These are phyloP conservation scores for Magnaporthiopsis poae DNA, from an alignment of 2,329 filamentous ascomycete genomes.

Conservation along the genomic window DNA sequence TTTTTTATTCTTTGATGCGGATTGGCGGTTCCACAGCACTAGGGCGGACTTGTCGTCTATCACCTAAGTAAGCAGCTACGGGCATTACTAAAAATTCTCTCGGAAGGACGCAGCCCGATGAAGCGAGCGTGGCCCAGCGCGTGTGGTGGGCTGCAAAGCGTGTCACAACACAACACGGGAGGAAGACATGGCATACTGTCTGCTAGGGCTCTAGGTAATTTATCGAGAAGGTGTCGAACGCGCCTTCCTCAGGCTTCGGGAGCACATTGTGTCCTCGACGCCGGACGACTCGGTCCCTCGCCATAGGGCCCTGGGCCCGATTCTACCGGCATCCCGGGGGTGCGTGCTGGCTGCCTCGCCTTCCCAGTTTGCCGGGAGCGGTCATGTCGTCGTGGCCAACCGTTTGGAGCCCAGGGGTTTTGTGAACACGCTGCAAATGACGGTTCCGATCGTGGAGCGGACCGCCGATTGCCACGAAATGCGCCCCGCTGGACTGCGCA, in stretches of 20 bases:
- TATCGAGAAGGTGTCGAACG: constrained; percentile 17
- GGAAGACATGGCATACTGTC: constrained; percentile 18
- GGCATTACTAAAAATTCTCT: constrained; percentile 16
- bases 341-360: too few species aligned
- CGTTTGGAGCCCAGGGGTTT: too few species aligned
- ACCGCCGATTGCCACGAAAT: too few species aligned
- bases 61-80: constrained; percentile 14
- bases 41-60: constrained; percentile 12
- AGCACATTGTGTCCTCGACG: constrained; percentile 17
- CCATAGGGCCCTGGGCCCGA: constrained; percentile 11
- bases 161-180: constrained; percentile 11
- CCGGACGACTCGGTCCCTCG: constrained; percentile 15
- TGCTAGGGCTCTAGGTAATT: constrained; percentile 18
- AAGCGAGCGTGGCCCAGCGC: constrained; percentile 13
- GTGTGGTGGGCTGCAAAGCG: constrained; percentile 19
- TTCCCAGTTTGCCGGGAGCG: too few species aligned
- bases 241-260: constrained; percentile 17
- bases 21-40: constrained; percentile 20
- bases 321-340: too few species aligned
- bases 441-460: too few species aligned
- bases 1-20: constrained; percentile 19
- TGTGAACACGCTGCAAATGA: too few species aligned
- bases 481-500: too few species aligned
- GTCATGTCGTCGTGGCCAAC: too few species aligned
- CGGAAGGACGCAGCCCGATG: not conserved